phyloP scores from a whole-genome alignment of 106 monocot genomes.

The Allium cepa region DNA sequence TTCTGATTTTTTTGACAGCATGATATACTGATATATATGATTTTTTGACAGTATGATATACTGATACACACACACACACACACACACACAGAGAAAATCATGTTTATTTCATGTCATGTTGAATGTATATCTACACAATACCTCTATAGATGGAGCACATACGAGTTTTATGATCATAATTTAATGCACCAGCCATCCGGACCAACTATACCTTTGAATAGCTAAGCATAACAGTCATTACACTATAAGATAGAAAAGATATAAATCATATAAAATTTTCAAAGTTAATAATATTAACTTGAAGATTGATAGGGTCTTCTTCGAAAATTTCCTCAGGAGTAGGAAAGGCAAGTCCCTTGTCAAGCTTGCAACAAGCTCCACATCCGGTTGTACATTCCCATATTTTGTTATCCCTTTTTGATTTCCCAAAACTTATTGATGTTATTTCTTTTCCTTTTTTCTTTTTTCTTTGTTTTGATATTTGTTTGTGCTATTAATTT shows the following conservation, averaged over 20 bases:
- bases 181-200: conserved; percentile 62
- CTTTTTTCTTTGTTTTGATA: not conserved
- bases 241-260: not conserved
- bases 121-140: not conserved
- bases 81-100: too few species aligned
- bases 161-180: conserved; percentile 35
- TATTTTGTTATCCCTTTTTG: not conserved
- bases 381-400: conserved; percentile 49
- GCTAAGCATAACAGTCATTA: conserved; percentile 1
- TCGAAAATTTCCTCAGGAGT: conserved; percentile 52
- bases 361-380: conserved; percentile 69
- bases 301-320: conserved; percentile 31
- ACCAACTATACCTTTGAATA: conserved; percentile 42
- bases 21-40: not conserved
- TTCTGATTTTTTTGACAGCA: not conserved
- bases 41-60: too few species aligned
- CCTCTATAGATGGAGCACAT: conserved; percentile 50
- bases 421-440: conserved; percentile 4
- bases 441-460: not conserved
- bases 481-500: not conserved
- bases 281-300: conserved; percentile 11
- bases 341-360: conserved; percentile 56
- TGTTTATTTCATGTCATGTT: too few species aligned
- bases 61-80: too few species aligned
- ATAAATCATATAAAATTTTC: too few species aligned